phyloP scores from a whole-genome alignment of 306 rosid species.

The Sicyos edulis region DNA sequence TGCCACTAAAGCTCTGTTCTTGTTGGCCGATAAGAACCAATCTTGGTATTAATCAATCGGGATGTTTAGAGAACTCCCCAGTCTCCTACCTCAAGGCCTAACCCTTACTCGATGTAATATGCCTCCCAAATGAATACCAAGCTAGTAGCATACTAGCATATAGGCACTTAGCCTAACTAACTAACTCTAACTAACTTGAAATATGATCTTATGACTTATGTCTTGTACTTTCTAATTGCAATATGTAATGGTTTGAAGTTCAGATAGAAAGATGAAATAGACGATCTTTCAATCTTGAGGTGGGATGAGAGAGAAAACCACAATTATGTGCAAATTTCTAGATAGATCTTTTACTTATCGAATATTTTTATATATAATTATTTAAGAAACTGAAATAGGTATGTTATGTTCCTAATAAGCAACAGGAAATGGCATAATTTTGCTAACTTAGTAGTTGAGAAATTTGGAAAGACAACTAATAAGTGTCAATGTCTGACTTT shows the following conservation, averaged over 20 bases:
- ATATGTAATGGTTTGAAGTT: background rate
- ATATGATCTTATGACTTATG: background rate
- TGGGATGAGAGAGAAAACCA: background rate
- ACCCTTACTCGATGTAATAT: no score
- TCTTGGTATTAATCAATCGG: no score
- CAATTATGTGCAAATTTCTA: conserved; percentile 1
- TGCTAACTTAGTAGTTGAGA: background rate
- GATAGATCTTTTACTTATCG: background rate
- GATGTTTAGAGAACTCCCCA: no score
- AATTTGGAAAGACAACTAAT: background rate
- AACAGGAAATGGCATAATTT: background rate
- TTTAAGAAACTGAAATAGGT: background rate
- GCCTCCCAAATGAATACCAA: no score
- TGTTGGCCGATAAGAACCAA: no score
- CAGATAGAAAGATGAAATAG: background rate
- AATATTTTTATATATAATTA: background rate
- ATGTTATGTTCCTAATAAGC: background rate
- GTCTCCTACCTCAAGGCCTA: no score
- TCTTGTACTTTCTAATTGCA: background rate
- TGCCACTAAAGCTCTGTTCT: no score
- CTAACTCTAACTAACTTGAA: background rate
- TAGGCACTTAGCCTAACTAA: no score
- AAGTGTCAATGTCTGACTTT: background rate
- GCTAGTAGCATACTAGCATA: no score
- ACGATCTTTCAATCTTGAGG: background rate